phyloP scores from a whole-genome alignment of 2,329 filamentous ascomycete genomes.

The Xylaria multiplex region DNA sequence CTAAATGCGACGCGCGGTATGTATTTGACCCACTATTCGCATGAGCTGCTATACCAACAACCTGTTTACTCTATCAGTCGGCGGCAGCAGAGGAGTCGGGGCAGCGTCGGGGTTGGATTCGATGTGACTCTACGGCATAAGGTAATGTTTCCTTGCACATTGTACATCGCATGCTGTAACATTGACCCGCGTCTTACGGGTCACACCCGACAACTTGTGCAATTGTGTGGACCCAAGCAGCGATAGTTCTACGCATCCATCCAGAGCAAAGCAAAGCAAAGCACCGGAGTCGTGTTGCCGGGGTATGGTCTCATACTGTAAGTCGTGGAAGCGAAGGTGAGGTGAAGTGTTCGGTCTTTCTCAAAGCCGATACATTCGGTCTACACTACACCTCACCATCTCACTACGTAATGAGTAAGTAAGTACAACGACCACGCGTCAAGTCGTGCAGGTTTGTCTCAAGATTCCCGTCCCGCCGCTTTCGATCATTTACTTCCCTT shows the following conservation, averaged over 20 bases:
- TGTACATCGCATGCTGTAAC: constrained; percentile 20
- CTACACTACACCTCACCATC: background rate
- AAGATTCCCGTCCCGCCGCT: background rate
- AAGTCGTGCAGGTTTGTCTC: constrained; percentile 8
- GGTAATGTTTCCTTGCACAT: constrained; percentile 18
- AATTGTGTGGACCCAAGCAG: constrained; percentile 21
- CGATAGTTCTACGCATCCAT: background rate
- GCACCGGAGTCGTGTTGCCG: constrained; percentile 6
- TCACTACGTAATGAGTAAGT: background rate
- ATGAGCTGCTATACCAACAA: background rate
- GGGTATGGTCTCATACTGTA: constrained; percentile 9
- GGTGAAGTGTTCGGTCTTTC: background rate
- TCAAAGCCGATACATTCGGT: constrained; percentile 2
- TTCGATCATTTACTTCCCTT: constrained; percentile 11
- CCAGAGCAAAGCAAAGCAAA: background rate
- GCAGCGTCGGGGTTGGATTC: constrained; percentile 5
- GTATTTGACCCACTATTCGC: constrained; percentile 20
- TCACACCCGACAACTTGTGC: constrained; percentile 21
- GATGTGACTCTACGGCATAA: constrained; percentile 19
- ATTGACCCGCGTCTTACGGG: constrained; percentile 29
- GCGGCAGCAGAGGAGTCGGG: no score
- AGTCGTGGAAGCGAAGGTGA: no score
- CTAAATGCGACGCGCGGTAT: constrained; percentile 25
- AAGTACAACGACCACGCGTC: background rate
- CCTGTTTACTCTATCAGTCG: background rate